Percentiles rank a stretch among this genome's conserved stretches.
These are phyloP conservation scores for Aspergillus arachidicola DNA, from an alignment of 2,329 filamentous ascomycete genomes.

Conservation along the genomic window DNA sequence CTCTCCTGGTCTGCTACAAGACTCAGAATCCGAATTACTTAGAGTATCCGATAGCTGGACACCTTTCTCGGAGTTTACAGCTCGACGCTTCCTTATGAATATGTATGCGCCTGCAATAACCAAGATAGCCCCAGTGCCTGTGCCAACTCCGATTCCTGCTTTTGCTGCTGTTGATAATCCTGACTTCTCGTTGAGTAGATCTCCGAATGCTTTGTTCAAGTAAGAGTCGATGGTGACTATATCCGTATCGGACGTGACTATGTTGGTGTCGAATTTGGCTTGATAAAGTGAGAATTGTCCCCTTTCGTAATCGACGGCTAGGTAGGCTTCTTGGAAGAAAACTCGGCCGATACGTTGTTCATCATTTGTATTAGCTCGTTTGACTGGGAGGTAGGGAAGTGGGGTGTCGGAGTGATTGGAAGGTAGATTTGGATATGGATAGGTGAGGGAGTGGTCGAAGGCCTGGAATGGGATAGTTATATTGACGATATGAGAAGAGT, in stretches of 20 bases:
- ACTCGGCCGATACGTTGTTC: constrained; percentile 5
- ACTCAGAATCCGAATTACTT: not conserved
- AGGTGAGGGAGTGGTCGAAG: constrained; percentile 5
- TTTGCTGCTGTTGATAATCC: not conserved
- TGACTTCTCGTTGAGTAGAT: not conserved
- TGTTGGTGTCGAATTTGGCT: not conserved
- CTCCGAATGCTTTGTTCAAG: not conserved
- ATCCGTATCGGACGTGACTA: not conserved
- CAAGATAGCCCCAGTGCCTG: not conserved
- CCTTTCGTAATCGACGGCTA: constrained; percentile 1
- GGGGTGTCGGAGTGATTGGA: not conserved
- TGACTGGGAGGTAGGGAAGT: not conserved
- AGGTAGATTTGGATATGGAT: not conserved
- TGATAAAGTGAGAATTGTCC: not conserved
- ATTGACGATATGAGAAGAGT: not conserved
- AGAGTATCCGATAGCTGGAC: not conserved
- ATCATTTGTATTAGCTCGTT: not conserved
- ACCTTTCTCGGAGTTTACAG: not conserved
- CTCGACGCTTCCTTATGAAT: not conserved
- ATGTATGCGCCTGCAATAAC: not conserved
- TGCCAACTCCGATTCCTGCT: not conserved
- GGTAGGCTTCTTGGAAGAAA: constrained; percentile 5
- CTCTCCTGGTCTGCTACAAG: not conserved
- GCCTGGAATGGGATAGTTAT: constrained; percentile 1
- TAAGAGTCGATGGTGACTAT: not conserved